Evolutionary conservation across 1,139 yeast genomes (phyloP), one percentile per base, ranked within the genome.

Genomic region (Candida sp.): DNA sequence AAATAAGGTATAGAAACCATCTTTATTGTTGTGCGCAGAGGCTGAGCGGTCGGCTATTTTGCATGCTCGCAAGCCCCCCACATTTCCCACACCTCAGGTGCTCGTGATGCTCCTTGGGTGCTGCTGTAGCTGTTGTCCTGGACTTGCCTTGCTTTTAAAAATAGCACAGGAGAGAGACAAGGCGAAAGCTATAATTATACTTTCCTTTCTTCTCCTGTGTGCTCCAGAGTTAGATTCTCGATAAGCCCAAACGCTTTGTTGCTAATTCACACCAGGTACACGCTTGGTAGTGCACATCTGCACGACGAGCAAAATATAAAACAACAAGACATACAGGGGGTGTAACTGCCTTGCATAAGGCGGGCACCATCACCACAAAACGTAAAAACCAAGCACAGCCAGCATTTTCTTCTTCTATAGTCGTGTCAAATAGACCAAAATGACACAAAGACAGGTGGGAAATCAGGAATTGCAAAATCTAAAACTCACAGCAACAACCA

Each of bases 311-410:
- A 17, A 17, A 17, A 17, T 17, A 17, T 17, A 17, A 17, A 17
- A 17, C 17, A 17, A 17, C 17, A 17, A 17, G 17, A 17, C 17
- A 17, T 17, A 17, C 17, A 17, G 17, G 17, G 17, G 17, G 17
- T 17, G 11, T 7, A 22, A 11, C 2, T 25, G 11, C 30, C 7
- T 32, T 40, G 42, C 32, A 40, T 40, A 27, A 40, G 33, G 42
- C 33, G 33, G 42, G 11, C 32, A 27, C 22, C 17, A 27, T 40
- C 33, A 40, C 17, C 42, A 40, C 42, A 40, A 40, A 40, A 40
- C 5, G 8, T n/a, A 7, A n/a, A 40, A 40, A 17, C 17, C 17
- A 17, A 11, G 23, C 39, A 35, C 27, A 35, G 39, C 39, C 39
- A 35, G 39, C 39, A 22, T 33, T 33, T 33, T n/a, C 17, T n/a